Evolutionary conservation across 2,329 filamentous ascomycete species (phyloP).

Genomic region (Thelonectria blattea): DNA sequence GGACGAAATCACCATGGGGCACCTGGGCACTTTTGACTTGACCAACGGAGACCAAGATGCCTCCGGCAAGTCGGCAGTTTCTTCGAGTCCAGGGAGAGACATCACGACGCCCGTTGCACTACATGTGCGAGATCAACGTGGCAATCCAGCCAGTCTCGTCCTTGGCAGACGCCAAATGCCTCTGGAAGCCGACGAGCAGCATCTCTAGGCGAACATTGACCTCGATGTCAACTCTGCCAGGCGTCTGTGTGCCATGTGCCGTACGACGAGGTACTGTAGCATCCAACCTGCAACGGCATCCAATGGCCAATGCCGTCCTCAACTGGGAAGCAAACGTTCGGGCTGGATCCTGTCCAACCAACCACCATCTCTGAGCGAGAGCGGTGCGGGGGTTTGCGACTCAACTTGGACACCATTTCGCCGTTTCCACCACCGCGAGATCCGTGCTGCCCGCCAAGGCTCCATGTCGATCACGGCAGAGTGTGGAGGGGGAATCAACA

Average conservation of each 20-base stretch:
- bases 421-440: neutral
- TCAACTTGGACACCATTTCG: neutral
- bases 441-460: slow-evolving; percentile 8
- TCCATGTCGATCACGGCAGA: neutral
- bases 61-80: neutral
- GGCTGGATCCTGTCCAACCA: neutral
- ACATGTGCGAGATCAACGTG: neutral
- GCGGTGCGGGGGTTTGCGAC: neutral
- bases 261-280: slow-evolving; percentile 3
- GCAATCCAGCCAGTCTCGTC: neutral
- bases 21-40: slow-evolving; percentile 1
- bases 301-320: slow-evolving; percentile 1
- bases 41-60: neutral
- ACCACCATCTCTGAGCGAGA: neutral
- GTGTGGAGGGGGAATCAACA: neutral
- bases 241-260: neutral
- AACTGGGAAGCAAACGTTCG: slow-evolving; percentile 7
- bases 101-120: neutral
- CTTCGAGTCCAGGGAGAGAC: neutral
- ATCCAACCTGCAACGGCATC: neutral
- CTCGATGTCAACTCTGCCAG: neutral
- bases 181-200: slow-evolving; percentile 2
- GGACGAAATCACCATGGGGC: neutral
- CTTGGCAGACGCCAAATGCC: neutral
- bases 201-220: slow-evolving; percentile 5